phyloP scores from a whole-genome alignment of 2,329 filamentous ascomycete species.

The Neonectria ditissima region DNA sequence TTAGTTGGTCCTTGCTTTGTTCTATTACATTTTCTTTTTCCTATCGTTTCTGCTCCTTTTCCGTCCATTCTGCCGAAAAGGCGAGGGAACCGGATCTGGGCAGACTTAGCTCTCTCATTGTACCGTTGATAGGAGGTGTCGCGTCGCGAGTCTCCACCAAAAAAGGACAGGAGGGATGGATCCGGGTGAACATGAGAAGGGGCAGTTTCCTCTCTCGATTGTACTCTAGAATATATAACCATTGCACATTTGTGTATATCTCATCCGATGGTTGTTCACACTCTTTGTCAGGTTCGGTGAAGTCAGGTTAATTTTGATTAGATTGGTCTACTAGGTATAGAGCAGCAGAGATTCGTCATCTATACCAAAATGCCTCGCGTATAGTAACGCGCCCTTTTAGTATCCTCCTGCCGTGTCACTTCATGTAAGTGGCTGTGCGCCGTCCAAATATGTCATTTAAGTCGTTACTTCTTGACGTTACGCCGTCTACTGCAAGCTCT shows the following conservation, averaged over 20 bases:
- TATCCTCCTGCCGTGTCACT: conserved; percentile 33
- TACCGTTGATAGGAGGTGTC: conserved; percentile 8
- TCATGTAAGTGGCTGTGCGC: conserved; percentile 26
- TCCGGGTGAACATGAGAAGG: conserved; percentile 23
- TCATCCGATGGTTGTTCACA: conserved; percentile 7
- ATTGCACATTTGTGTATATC: conserved; percentile 26
- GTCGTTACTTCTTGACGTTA: conserved; percentile 35
- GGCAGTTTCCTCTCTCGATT: conserved; percentile 30
- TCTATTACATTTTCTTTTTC: conserved; percentile 25
- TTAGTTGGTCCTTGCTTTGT: conserved; percentile 28
- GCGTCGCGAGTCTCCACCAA: conserved; percentile 22
- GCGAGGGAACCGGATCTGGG: conserved; percentile 22
- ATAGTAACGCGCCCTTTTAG: conserved; percentile 32
- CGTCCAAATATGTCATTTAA: conserved; percentile 37
- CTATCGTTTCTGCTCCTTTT: conserved; percentile 33
- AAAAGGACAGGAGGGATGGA: conserved; percentile 22
- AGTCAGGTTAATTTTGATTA: conserved; percentile 31
- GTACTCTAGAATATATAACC: conserved; percentile 45
- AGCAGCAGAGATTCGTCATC: conserved; percentile 34
- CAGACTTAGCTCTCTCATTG: conserved; percentile 21
- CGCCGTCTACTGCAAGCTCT: conserved; percentile 69
- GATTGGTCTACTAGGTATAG: conserved; percentile 36
- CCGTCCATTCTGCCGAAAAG: conserved; percentile 22
- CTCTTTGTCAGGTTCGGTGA: neutral
- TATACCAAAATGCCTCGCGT: conserved; percentile 32